Percentiles rank a stretch among this genome's conserved stretches.
phyloP scores from a whole-genome alignment of 768 basidiomycete genomes.

The Rhizopogon vesiculosus region DNA sequence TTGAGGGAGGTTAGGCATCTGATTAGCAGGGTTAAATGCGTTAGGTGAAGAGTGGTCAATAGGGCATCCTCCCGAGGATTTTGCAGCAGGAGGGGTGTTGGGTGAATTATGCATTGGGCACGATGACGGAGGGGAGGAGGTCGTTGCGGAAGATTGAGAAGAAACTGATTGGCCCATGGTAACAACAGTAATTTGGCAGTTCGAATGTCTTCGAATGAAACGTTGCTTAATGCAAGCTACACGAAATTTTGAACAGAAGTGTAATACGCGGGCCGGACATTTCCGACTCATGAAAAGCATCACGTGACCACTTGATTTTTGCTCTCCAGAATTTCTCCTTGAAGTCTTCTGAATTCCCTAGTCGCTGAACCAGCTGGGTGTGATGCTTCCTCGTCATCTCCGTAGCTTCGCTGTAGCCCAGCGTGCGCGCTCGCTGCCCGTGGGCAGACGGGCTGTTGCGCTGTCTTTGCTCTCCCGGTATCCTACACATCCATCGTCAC shows the following conservation, averaged over 20 bases:
- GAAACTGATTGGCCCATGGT: constrained; percentile 12
- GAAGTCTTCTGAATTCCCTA: background rate
- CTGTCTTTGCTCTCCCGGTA: constrained; percentile 27
- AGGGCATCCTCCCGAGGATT: constrained; percentile 50
- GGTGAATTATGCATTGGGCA: constrained; percentile 11
- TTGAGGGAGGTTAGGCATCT: constrained; percentile 86
- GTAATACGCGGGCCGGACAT: no score
- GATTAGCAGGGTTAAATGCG: constrained; percentile 65
- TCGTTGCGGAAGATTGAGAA: constrained; percentile 6
- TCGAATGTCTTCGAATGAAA: background rate
- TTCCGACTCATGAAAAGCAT: background rate
- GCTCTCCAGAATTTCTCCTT: background rate
- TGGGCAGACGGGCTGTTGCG: constrained; percentile 8
- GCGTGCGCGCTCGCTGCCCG: constrained; percentile 18
- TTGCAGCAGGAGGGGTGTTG: constrained; percentile 11
- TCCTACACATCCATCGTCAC: constrained; percentile 8
- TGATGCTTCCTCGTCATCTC: constrained; percentile 47
- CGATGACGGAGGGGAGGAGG: constrained; percentile 5
- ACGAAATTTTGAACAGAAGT: no score
- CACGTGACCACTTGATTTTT: background rate
- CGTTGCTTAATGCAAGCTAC: background rate
- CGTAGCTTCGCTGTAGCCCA: constrained; percentile 30
- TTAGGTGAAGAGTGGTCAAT: constrained; percentile 42
- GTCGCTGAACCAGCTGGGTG: background rate
- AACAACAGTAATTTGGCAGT: background rate